Evolutionary conservation across 2,329 filamentous ascomycete genomes (phyloP).

Genomic region (Neonectria ditissima): DNA sequence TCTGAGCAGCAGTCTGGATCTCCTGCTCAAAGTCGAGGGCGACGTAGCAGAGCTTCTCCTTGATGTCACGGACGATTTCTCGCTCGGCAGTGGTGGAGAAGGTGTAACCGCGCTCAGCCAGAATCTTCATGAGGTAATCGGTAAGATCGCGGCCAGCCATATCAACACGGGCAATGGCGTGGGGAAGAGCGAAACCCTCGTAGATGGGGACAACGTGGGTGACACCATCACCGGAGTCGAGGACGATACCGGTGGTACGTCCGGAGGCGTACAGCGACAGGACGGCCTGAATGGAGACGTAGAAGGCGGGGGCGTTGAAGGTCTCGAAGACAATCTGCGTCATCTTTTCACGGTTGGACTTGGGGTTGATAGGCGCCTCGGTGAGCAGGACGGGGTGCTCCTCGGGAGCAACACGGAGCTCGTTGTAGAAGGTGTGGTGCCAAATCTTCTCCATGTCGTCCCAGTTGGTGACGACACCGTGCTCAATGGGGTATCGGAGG

Average conservation of each 20-base stretch:
- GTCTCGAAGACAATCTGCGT: conserved; percentile 99
- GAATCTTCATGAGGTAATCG: conserved; percentile 99
- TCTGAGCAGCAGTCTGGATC: conserved; percentile 99
- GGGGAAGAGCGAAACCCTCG: conserved; percentile 99
- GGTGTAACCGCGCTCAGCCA: conserved; percentile 98
- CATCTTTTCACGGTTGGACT: conserved; percentile 99
- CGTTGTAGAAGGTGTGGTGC: conserved; percentile 99
- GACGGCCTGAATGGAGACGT: conserved; percentile 99
- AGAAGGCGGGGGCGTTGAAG: conserved; percentile 99
- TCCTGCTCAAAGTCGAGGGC: conserved; percentile 99
- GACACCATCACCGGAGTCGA: conserved; percentile 99
- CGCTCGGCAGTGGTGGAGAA: conserved; percentile 99
- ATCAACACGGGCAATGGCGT: conserved; percentile 99
- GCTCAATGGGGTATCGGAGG: conserved; percentile 99
- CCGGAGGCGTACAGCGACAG: conserved; percentile 99
- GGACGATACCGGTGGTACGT: conserved; percentile 99
- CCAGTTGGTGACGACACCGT: conserved; percentile 99
- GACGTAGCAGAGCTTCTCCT: conserved; percentile 99
- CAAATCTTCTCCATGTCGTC: conserved; percentile 99
- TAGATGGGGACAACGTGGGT: conserved; percentile 99
- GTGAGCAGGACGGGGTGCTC: conserved; percentile 99
- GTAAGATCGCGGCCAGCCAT: conserved; percentile 99
- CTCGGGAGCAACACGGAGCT: conserved; percentile 99
- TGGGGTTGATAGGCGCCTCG: conserved; percentile 99
- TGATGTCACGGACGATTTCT: conserved; percentile 99